These are phyloP conservation scores for Macrolepiota fuliginosa DNA, from an alignment of 768 basidiomycete genomes.

Conservation along the genomic window DNA sequence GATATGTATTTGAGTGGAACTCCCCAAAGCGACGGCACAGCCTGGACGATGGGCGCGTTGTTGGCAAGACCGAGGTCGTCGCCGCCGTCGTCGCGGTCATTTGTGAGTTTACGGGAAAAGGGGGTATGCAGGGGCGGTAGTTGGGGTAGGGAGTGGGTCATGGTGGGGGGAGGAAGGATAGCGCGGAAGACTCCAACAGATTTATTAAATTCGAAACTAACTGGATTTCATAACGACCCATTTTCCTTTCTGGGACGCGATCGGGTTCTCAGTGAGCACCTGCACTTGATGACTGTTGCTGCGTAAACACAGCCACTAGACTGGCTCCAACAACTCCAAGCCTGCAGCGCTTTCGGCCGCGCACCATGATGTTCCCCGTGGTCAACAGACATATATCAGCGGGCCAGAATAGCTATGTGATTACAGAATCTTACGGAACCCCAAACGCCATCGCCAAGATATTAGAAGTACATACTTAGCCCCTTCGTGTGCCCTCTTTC, in stretches of 20 bases:
- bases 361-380: not conserved
- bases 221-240: not conserved
- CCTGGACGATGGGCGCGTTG: conserved; percentile 2
- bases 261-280: not conserved
- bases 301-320: conserved; percentile 8
- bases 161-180: conserved; percentile 1
- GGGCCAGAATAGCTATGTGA: not conserved
- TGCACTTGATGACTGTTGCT: conserved; percentile 4
- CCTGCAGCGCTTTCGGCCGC: not conserved
- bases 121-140: conserved; percentile 4
- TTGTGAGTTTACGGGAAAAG: not conserved
- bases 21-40: conserved; percentile 58
- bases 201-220: not conserved
- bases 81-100: not conserved
- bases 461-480: not conserved
- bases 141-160: conserved; percentile 8
- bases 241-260: conserved; percentile 1
- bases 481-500: not conserved
- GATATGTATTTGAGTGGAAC: conserved; percentile 80
- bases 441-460: not conserved
- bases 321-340: not conserved
- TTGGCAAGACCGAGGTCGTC: conserved; percentile 5
- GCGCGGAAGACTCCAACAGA: not conserved
- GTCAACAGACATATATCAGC: not conserved
- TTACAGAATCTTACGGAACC: not conserved